These are phyloP conservation scores for Hsuehochloa calcarea DNA, from an alignment of 176 grass and related monocot species.

Conservation along the genomic window DNA sequence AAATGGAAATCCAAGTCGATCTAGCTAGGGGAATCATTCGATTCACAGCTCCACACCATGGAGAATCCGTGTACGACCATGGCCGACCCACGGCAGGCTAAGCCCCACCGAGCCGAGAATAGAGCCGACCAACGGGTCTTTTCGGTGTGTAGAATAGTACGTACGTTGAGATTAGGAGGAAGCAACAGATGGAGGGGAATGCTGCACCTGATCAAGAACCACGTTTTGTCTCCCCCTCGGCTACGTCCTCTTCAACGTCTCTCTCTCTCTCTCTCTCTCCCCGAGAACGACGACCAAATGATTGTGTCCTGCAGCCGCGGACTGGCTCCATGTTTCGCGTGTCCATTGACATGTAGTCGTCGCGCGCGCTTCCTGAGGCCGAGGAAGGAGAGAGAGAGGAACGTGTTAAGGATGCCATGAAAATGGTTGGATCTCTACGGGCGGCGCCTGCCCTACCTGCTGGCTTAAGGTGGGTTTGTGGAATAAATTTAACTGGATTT, in stretches of 20 bases:
- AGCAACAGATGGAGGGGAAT: not conserved
- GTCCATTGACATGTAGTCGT: not conserved
- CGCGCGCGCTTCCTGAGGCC: not conserved
- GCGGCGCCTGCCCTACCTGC: not conserved
- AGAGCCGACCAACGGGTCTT: not conserved
- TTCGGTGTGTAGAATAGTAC: not conserved
- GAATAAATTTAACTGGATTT: not conserved
- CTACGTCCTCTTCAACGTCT: not conserved
- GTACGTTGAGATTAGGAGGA: no score
- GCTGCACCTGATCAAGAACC: conserved; percentile 53
- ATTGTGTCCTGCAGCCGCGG: conserved; percentile 26
- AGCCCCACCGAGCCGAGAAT: not conserved
- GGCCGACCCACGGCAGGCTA: not conserved
- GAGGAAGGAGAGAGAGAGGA: not conserved
- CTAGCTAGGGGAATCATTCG: not conserved
- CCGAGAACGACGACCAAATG: conserved; percentile 40
- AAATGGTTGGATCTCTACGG: not conserved
- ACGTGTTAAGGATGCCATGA: not conserved
- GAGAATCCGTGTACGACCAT: not conserved
- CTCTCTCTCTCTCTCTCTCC: not conserved
- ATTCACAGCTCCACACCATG: not conserved
- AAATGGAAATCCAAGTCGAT: no score
- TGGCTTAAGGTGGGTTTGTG: not conserved
- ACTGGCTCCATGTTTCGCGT: not conserved
- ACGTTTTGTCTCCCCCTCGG: conserved; percentile 44